phyloP scores from a whole-genome alignment of 805 yeast genomes.

The Ogataea methylovora region DNA sequence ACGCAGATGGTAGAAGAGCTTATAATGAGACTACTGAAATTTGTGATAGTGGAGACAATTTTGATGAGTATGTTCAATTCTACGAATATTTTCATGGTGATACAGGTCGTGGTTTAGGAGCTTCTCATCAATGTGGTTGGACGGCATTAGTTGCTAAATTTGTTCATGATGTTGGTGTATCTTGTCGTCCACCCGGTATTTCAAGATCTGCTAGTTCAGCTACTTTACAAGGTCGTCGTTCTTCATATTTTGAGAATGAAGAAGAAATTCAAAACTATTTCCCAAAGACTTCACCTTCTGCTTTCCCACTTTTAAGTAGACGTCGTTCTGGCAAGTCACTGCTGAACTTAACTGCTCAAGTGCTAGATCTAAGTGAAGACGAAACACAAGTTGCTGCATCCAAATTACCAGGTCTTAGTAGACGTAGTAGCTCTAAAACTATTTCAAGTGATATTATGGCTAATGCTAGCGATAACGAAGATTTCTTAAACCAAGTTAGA shows the following conservation, averaged over 20 bases:
- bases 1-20: conserved; percentile 56
- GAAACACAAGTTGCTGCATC: conserved; percentile 30
- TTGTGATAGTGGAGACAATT: conserved; percentile 54
- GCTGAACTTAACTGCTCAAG: conserved; percentile 57
- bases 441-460: conserved; percentile 11
- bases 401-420: conserved; percentile 25
- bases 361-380: conserved; percentile 61
- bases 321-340: conserved; percentile 72
- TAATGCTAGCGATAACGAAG: conserved; percentile 22
- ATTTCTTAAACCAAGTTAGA: conserved; percentile 33
- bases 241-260: conserved; percentile 14
- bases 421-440: conserved; percentile 22
- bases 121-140: conserved; percentile 96
- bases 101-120: conserved; percentile 89
- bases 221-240: conserved; percentile 10
- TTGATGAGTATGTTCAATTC: conserved; percentile 70
- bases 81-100: conserved; percentile 92
- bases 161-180: conserved; percentile 81
- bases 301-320: conserved; percentile 33
- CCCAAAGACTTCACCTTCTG: conserved; percentile 32
- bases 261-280: conserved; percentile 33
- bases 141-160: conserved; percentile 87
- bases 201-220: conserved; percentile 6
- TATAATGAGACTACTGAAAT: conserved; percentile 61
- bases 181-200: conserved; percentile 45